Percentiles rank a stretch among this genome's conserved stretches.
phyloP scores from a whole-genome alignment of 495 filamentous ascomycete genomes.

The Entonaema liquescens region DNA sequence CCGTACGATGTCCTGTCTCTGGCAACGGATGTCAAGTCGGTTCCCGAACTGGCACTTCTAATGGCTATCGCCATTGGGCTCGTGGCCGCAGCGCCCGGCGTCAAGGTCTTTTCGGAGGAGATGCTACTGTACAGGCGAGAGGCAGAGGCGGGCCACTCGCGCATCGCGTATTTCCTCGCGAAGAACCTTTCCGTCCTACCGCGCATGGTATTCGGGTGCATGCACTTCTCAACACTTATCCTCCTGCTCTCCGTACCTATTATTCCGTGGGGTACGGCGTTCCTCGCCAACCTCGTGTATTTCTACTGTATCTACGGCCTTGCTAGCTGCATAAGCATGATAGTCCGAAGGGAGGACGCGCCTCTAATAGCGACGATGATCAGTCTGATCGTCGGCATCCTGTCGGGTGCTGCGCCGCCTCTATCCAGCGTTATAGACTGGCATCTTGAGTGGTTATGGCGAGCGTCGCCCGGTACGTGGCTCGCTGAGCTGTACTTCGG shows the following conservation, averaged over 20 bases:
- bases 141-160: constrained; percentile 62
- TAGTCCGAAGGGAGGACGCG: constrained; percentile 57
- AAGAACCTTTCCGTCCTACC: constrained; percentile 60
- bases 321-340: constrained; percentile 59
- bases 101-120: constrained; percentile 66
- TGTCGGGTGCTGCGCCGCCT: constrained; percentile 60
- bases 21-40: constrained; percentile 56
- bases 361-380: constrained; percentile 60
- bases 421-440: constrained; percentile 58
- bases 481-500: constrained; percentile 65
- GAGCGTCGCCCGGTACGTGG: constrained; percentile 62
- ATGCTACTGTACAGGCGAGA: constrained; percentile 62
- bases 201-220: constrained; percentile 58
- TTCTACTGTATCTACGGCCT: constrained; percentile 69
- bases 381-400: constrained; percentile 56
- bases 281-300: constrained; percentile 60
- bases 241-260: constrained; percentile 59
- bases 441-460: constrained; percentile 66
- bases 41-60: constrained; percentile 60
- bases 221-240: constrained; percentile 65
- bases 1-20: constrained; percentile 62
- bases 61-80: constrained; percentile 63
- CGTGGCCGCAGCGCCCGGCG: constrained; percentile 60
- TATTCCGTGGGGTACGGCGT: constrained; percentile 55
- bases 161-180: constrained; percentile 64